Conservation (phyloP, 2,329 filamentous ascomycete genomes). For the Phaeosphaeriaceae sp. region DNA sequence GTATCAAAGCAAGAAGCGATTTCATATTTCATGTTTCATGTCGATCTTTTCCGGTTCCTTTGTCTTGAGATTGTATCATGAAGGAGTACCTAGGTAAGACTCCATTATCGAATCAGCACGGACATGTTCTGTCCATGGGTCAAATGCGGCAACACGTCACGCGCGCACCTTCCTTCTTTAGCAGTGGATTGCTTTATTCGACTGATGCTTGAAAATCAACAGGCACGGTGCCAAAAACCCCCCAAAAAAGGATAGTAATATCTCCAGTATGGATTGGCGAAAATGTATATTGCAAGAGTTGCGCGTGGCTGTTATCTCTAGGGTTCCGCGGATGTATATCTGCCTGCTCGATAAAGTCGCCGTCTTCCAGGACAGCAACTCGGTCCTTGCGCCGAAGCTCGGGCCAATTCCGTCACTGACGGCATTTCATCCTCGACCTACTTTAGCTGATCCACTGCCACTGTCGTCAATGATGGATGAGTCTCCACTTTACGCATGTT, state of each 20-base stretch:
- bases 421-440: neutral
- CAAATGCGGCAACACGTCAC: slow-evolving; percentile 6
- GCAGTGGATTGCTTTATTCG: neutral
- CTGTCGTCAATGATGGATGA: neutral
- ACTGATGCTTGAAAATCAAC: neutral
- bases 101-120: too few species aligned
- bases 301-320: neutral
- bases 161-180: slow-evolving; percentile 4
- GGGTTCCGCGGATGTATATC: neutral
- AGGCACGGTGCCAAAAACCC: neutral
- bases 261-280: neutral
- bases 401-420: slow-evolving; percentile 10
- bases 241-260: too few species aligned
- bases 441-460: slow-evolving; percentile 1
- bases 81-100: too few species aligned
- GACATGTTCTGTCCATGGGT: too few species aligned
- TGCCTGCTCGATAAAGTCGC: neutral
- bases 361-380: too few species aligned
- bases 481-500: neutral
- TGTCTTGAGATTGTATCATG: too few species aligned
- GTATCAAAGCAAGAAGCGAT: too few species aligned
- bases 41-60: too few species aligned
- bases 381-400: too few species aligned
- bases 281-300: too few species aligned
- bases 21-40: too few species aligned